Conservation (phyloP, 495 filamentous ascomycete species). For the Cercophora sp. region DNA sequence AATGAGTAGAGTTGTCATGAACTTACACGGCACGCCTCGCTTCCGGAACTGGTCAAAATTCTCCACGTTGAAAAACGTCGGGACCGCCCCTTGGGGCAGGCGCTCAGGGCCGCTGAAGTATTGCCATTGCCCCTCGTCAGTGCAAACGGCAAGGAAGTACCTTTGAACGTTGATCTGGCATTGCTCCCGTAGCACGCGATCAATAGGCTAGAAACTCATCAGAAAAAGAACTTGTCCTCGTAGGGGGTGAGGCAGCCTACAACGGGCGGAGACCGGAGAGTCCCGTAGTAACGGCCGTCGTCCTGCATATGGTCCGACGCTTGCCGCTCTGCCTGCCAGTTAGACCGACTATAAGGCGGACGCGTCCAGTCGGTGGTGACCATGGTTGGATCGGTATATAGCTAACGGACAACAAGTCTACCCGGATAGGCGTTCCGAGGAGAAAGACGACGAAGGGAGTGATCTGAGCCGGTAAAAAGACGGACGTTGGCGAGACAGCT, state of each 20-base stretch:
- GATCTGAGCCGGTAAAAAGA: no score
- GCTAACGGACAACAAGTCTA: no score
- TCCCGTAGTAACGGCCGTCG: conserved; percentile 14
- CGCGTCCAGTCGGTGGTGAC: conserved; percentile 12
- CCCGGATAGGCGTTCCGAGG: no score
- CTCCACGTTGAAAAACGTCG: conserved; percentile 31
- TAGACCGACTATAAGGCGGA: conserved; percentile 15
- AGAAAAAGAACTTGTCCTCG: conserved; percentile 11
- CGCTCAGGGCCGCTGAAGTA: conserved; percentile 30
- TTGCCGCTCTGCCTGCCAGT: conserved; percentile 21
- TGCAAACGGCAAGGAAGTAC: conserved; percentile 35
- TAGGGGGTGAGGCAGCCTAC: conserved; percentile 14
- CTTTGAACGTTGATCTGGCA: conserved; percentile 33
- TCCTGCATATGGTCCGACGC: conserved; percentile 11
- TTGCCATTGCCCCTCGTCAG: conserved; percentile 27
- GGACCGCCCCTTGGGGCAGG: conserved; percentile 22
- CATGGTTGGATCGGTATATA: no score
- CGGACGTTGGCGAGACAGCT: no score
- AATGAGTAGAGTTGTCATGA: not conserved
- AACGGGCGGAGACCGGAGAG: conserved; percentile 17
- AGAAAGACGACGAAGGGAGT: no score
- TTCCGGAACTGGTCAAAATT: conserved; percentile 21
- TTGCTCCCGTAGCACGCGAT: conserved; percentile 34
- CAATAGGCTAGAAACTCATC: conserved; percentile 31
- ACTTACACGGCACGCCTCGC: conserved; percentile 13